Evolutionary conservation across 345 rosid genomes (phyloP), one percentile per base, ranked within the genome.

Genomic region (Gossypioides kirkii): DNA sequence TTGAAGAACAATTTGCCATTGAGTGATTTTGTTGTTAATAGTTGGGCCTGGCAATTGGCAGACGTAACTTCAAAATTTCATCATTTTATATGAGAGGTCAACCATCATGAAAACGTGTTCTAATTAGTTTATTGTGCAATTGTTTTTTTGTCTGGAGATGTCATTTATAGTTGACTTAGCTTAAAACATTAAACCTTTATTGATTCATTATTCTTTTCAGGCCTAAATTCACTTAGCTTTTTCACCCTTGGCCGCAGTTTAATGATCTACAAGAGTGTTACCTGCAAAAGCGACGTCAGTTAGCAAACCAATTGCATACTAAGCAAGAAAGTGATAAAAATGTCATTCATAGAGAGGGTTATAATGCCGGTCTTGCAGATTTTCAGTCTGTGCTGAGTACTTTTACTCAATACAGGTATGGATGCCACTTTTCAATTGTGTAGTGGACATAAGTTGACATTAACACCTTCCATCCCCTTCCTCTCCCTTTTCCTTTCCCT

Each of bases 181-280:
- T 16, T 55, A 58, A 49, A 68, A 49, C 26, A 68, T 8, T 17
- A 11, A 25, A 18, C 10, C 25, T 23, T 23, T 16, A 58, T 23
- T 42, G 54, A 36, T 45, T 59, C 45, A 43, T 45, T 36, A 3
- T 11, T 59, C 50, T 59, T 26, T 71, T 56, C 32, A 14, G 41
- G n/a, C 28, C 10, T 61, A 66, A 17, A 18, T 68, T 49, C 23
- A 72, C 41, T 17, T 61, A 53, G 54, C 18, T 70, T 28, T 61
- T 79, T 25, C 49, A 42, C 68, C 14, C 69, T 6, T 80, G 73
- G 64, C 62, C 74, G 77, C 87, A 96, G 97, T 93, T 96, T 80
- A 87, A 78, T 80, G 99, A 93, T 72, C 84, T 96, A 54, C 97
- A 93, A 84, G 99, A 91, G 64, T 96, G 97, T 80, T 96, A 96